phyloP scores from a whole-genome alignment of 306 rosid species.

The Rubus parviflorus region DNA sequence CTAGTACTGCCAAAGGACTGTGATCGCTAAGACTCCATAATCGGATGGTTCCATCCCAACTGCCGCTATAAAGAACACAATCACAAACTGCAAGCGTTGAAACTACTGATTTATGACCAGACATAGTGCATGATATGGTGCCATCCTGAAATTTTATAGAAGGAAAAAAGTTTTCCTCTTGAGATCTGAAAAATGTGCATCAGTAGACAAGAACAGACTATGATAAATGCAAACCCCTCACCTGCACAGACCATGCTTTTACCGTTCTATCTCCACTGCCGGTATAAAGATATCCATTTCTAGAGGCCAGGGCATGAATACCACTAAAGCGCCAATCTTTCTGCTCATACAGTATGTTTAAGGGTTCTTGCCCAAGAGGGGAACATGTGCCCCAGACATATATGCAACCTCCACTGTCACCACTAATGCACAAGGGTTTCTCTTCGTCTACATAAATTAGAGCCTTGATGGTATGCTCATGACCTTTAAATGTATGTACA shows the following conservation, averaged over 20 bases:
- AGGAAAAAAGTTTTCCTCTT: not conserved
- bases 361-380: conserved; percentile 64
- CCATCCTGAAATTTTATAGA: conserved; percentile 52
- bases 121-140: conserved; percentile 64
- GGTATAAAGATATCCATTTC: conserved; percentile 57
- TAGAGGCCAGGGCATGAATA: conserved; percentile 67
- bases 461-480: conserved; percentile 78
- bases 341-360: conserved; percentile 70
- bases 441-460: conserved; percentile 64
- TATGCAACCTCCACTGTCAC: conserved; percentile 85
- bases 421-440: conserved; percentile 78
- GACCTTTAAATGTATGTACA: conserved; percentile 81
- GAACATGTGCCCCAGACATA: conserved; percentile 60
- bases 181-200: conserved; percentile 4
- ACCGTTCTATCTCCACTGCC: conserved; percentile 91
- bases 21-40: conserved; percentile 89
- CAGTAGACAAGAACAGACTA: conserved; percentile 6
- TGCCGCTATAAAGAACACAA: conserved; percentile 87
- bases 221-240: conserved; percentile 26
- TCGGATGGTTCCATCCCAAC: conserved; percentile 96
- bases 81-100: conserved; percentile 69
- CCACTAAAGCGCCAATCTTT: conserved; percentile 98
- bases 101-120: conserved; percentile 83
- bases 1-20: conserved; percentile 72
- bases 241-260: conserved; percentile 83